These are phyloP conservation scores for Lizanozyma gosingica DNA, from an alignment of 1,139 yeast species.

Conservation along the genomic window DNA sequence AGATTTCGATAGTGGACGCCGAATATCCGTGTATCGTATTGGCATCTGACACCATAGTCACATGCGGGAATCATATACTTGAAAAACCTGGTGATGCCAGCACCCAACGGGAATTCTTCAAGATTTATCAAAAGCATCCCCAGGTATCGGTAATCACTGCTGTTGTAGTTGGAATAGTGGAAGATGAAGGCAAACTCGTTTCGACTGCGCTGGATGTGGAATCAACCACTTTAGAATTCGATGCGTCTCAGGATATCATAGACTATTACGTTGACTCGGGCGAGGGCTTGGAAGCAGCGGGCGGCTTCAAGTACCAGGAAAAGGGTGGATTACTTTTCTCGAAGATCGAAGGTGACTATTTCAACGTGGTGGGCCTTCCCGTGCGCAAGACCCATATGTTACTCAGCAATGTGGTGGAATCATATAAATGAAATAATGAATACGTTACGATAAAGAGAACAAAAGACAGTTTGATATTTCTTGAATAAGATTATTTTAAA, in stretches of 20 bases:
- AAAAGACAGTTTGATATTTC: conserved; percentile 1
- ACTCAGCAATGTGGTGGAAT: conserved; percentile 14
- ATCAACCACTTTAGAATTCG: conserved; percentile 21
- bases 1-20: neutral
- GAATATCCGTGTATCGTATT: conserved; percentile 18
- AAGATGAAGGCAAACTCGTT: neutral
- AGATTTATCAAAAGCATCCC: conserved; percentile 35
- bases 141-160: conserved; percentile 59
- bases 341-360: conserved; percentile 67
- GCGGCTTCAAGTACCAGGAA: conserved; percentile 85
- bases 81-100: conserved; percentile 56
- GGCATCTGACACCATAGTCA: conserved; percentile 86
- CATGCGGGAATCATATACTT: conserved; percentile 46
- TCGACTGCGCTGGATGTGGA: conserved; percentile 8
- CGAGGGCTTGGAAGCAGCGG: conserved; percentile 82
- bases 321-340: conserved; percentile 57
- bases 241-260: conserved; percentile 29
- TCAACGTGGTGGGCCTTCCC: conserved; percentile 88
- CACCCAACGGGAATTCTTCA: conserved; percentile 40
- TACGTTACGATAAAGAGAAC: conserved; percentile 2
- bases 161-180: conserved; percentile 28
- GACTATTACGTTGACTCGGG: conserved; percentile 54
- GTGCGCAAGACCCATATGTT: conserved; percentile 44
- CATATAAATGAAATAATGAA: no score
- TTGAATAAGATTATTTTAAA: no score